phyloP scores from a whole-genome alignment of 257 asterid genomes.

The Galeopsis tetrahit region DNA sequence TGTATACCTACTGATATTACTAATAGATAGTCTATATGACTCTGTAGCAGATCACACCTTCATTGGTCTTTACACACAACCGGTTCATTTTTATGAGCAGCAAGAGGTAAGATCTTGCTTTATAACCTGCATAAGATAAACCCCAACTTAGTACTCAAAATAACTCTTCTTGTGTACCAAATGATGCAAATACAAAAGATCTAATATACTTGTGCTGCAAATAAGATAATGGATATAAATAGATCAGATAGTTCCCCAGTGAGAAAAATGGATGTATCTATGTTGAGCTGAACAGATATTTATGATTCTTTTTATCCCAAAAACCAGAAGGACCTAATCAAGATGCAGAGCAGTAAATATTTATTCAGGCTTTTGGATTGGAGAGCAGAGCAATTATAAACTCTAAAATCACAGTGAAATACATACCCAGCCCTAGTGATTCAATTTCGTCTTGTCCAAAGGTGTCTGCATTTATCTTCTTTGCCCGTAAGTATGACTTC shows the following conservation, averaged over 20 bases:
- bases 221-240: neutral
- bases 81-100: conserved; percentile 67
- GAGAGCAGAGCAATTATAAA: conserved; percentile 10
- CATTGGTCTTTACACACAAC: conserved; percentile 59
- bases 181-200: neutral
- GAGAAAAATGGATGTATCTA: neutral
- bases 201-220: neutral
- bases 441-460: conserved; percentile 72
- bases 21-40: conserved; percentile 35
- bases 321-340: neutral
- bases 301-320: neutral
- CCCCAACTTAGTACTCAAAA: neutral
- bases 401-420: neutral
- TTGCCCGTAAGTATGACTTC: conserved; percentile 55
- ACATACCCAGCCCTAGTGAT: conserved; percentile 66
- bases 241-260: neutral
- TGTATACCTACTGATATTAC: neutral
- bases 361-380: neutral
- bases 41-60: conserved; percentile 68
- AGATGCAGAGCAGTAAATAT: neutral
- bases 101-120: conserved; percentile 79
- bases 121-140: conserved; percentile 59
- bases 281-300: neutral
- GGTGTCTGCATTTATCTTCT: conserved; percentile 41
- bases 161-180: neutral